Evolutionary conservation across 2,329 filamentous ascomycete genomes (phyloP).

Genomic region (Arthroderma sp.): DNA sequence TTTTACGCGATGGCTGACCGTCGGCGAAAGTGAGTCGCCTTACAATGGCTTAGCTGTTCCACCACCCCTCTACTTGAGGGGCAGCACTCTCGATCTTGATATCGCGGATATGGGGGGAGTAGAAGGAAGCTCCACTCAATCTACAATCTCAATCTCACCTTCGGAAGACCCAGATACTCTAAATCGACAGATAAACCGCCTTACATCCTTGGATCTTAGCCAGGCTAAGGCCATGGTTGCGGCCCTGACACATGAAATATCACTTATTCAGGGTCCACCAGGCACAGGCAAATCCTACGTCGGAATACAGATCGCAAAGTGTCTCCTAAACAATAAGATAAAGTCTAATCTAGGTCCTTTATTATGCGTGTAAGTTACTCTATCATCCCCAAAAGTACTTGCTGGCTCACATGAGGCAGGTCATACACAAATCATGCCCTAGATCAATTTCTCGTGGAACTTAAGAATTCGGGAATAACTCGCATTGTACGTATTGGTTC

Average conservation of each 20-base stretch:
- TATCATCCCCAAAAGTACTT: too few relatives aligned
- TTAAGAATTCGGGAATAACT: slow-evolving; percentile 45
- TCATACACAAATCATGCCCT: slow-evolving; percentile 55
- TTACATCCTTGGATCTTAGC: slow-evolving; percentile 38
- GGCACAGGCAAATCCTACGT: slow-evolving; percentile 56
- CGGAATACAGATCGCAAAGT: slow-evolving; percentile 46
- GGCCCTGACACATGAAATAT: slow-evolving; percentile 33
- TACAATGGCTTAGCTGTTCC: slow-evolving; percentile 18
- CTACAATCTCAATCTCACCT: slow-evolving; percentile 6
- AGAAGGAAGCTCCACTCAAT: slow-evolving; percentile 5
- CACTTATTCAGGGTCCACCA: slow-evolving; percentile 56
- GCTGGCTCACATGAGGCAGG: too few relatives aligned
- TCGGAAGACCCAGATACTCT: slow-evolving; percentile 18
- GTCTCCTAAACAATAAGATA: slow-evolving; percentile 19
- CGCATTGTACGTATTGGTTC: slow-evolving; percentile 50
- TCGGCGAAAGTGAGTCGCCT: neutral
- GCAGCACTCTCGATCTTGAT: slow-evolving; percentile 14
- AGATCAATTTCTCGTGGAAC: slow-evolving; percentile 52
- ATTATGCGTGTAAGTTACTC: slow-evolving; percentile 24
- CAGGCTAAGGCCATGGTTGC: slow-evolving; percentile 9
- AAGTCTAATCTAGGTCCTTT: slow-evolving; percentile 31
- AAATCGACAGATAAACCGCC: slow-evolving; percentile 18
- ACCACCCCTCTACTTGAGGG: slow-evolving; percentile 14
- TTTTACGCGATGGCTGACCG: too few relatives aligned
- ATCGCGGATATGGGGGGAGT: neutral